These are phyloP conservation scores for Neofusicoccum laricinum DNA, from an alignment of 2,329 filamentous ascomycete species.

Conservation along the genomic window DNA sequence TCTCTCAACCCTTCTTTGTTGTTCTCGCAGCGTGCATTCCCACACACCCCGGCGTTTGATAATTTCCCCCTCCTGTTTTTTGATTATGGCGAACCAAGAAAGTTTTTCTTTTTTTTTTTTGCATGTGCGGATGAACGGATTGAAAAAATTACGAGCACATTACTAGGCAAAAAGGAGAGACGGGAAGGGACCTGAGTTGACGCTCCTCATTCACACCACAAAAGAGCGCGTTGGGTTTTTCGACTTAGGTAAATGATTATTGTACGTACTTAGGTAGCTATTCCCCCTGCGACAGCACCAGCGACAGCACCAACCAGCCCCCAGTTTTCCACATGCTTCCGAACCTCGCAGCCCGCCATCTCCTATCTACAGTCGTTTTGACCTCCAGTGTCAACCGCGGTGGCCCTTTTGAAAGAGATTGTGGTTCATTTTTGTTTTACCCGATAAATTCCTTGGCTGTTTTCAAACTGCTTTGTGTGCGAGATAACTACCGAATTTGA, in stretches of 20 bases:
- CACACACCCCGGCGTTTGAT: conserved; percentile 15
- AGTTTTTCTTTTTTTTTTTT: not conserved
- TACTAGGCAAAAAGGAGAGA: not conserved
- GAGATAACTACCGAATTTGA: not conserved
- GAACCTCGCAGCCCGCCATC: not conserved
- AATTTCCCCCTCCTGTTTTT: not conserved
- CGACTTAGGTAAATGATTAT: conserved; percentile 1
- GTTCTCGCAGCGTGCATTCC: conserved; percentile 15
- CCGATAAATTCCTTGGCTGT: not conserved
- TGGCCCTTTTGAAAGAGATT: not conserved
- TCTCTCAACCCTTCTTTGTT: not conserved
- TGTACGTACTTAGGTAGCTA: conserved; percentile 15
- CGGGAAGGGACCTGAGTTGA: not conserved
- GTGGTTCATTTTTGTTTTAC: not conserved
- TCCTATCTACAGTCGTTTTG: not conserved
- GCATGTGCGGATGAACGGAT: conserved; percentile 8
- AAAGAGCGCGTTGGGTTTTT: conserved; percentile 6
- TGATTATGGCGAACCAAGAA: conserved; percentile 9
- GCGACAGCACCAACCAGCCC: not conserved
- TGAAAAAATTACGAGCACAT: conserved; percentile 2
- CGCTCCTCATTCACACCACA: not conserved
- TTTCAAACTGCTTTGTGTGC: not conserved
- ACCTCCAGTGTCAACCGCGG: not conserved
- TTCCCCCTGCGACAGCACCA: conserved; percentile 9
- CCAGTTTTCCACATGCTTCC: not conserved